These are phyloP conservation scores for Helianthus annuus DNA, from an alignment of 129 eudicot genomes.

Conservation along the genomic window HanXRQr2.0-SUNRISE NC_035442.2:2555997-2556496, in stretches of 20 bases:
- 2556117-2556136: slow-evolving; percentile 59
- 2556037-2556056: slow-evolving; percentile 1
- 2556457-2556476: neutral
- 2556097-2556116: slow-evolving; percentile 79
- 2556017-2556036: neutral
- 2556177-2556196: slow-evolving; percentile 72
- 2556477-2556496: too few relatives aligned
- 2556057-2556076: slow-evolving; percentile 64
- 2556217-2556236: slow-evolving; percentile 70
- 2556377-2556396: slow-evolving; percentile 86
- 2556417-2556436: slow-evolving; percentile 22
- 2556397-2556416: slow-evolving; percentile 75
- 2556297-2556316: neutral
- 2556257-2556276: slow-evolving; percentile 43
- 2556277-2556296: neutral
- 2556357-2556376: slow-evolving; percentile 80
- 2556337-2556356: slow-evolving; percentile 79
- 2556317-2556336: slow-evolving; percentile 17
- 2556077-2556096: slow-evolving; percentile 73
- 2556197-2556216: slow-evolving; percentile 60
- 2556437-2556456: neutral
- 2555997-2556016: neutral
- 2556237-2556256: slow-evolving; percentile 91
- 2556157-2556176: slow-evolving; percentile 60
- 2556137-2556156: slow-evolving; percentile 75